Conservation (phyloP, 805 yeast genomes). For the Zygoascus biomembranicola region DNA sequence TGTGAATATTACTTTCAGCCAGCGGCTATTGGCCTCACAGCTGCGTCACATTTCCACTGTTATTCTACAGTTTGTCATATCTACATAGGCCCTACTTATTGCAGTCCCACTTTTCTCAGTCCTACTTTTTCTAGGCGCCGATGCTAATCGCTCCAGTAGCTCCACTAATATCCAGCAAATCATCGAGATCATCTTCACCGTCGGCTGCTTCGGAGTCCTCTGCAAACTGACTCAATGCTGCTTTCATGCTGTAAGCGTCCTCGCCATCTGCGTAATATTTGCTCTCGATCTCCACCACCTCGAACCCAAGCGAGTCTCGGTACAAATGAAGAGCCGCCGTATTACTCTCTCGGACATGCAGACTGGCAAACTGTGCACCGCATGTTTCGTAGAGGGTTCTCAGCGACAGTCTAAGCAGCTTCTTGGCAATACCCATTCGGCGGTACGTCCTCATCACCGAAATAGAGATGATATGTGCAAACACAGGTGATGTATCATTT, state of each 20-base stretch:
- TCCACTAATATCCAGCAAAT: neutral
- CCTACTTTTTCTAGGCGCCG: neutral
- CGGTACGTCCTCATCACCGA: conserved; percentile 95
- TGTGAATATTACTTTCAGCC: too few relatives aligned
- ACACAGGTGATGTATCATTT: conserved; percentile 28
- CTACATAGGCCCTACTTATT: neutral
- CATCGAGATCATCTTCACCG: conserved; percentile 10
- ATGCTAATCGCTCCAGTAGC: neutral
- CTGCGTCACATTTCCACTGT: too few relatives aligned
- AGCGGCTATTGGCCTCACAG: too few relatives aligned
- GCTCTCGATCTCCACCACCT: conserved; percentile 71
- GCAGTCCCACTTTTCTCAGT: neutral
- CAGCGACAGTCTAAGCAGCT: conserved; percentile 55
- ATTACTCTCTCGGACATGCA: conserved; percentile 91
- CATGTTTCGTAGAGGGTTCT: conserved; percentile 75
- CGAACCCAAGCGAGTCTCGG: conserved; percentile 75
- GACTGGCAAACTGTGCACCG: conserved; percentile 72
- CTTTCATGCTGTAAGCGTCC: conserved; percentile 94
- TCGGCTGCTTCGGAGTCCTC: conserved; percentile 15
- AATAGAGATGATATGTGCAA: conserved; percentile 90
- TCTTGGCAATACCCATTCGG: conserved; percentile 91
- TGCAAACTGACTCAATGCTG: conserved; percentile 36
- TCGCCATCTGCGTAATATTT: conserved; percentile 96
- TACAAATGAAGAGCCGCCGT: conserved; percentile 90
- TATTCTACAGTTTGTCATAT: neutral